Base-by-base conservation (phyloP, 2,329 filamentous ascomycete genomes). In the Ascochyta fabae region DNA sequence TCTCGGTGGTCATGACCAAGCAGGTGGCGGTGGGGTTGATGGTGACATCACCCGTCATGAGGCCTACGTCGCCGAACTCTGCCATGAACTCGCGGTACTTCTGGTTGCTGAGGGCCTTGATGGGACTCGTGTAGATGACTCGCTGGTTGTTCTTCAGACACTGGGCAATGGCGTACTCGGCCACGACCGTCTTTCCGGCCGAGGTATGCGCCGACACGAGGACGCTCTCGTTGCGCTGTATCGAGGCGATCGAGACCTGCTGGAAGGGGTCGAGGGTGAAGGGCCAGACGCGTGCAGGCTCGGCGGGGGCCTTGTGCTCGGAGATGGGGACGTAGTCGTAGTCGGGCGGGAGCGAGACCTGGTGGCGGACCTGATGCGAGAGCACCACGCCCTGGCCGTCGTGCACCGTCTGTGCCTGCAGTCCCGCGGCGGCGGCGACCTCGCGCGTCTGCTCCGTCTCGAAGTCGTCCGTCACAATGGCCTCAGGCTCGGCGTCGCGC, bases 21-120 rank as follows among this genome's bases (percentile, higher is more conserved):
- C 95, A 99, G 57, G 93, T 98, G 13, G 95, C 95, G 3, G 95
- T 98, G 4, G 96, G 96, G 75, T 99, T 99, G 78, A 99, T 99
- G 23, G 95, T 99, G 61, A 98, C 94, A 84, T 99, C 95, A 71
- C 95, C 95, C 5, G 95, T 99, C 94, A 99, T 98, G 59, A 99
- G 83, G 55, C 95, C 95, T 47, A 97, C 94, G 73, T 99, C 95
- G 56, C 93, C 94, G 79, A 99, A 99, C 56, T 96, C 91, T 38
- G 90, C 91, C 65, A 90, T 88, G 76, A 99, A 99, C 73, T 99
- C 95, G 81, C 95, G 85, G 76, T 96, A 99, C 75, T 99, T 99
- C 73, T 99, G 95, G 78, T 99, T 99, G 78, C 93, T 98, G 68
- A 99, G 81, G 10, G 95, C 95, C 79, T 99, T 99, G 83, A 99